These are phyloP conservation scores for Leptographium galeiforme DNA, from an alignment of 2,329 filamentous ascomycete species.

Conservation along the genomic window DNA sequence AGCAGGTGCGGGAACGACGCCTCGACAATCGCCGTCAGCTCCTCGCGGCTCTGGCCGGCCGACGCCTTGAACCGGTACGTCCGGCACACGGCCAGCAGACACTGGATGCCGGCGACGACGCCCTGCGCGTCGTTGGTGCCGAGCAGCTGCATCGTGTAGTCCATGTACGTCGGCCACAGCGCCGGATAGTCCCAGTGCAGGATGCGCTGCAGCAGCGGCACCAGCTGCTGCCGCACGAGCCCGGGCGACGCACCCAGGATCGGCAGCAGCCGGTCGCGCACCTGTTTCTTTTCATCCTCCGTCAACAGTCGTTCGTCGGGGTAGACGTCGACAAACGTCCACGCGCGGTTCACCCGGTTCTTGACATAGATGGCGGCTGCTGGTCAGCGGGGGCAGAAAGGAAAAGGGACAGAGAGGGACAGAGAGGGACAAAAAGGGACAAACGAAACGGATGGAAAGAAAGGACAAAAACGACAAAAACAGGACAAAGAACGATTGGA, in stretches of 20 bases:
- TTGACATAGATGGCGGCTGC: slow-evolving; percentile 93
- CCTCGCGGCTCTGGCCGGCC: slow-evolving; percentile 60
- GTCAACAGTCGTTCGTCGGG: slow-evolving; percentile 62
- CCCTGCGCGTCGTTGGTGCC: slow-evolving; percentile 75
- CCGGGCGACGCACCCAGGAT: slow-evolving; percentile 70
- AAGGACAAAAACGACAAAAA: neutral
- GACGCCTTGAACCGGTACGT: slow-evolving; percentile 85
- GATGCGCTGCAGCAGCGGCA: slow-evolving; percentile 90
- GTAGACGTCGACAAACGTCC: slow-evolving; percentile 66
- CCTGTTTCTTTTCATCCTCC: slow-evolving; percentile 77
- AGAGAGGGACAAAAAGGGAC: neutral
- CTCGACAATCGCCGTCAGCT: slow-evolving; percentile 91
- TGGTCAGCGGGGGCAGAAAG: slow-evolving; percentile 8
- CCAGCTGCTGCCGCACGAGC: slow-evolving; percentile 79
- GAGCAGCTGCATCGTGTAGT: slow-evolving; percentile 79
- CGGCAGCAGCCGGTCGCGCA: slow-evolving; percentile 79
- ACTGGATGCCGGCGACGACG: slow-evolving; percentile 88
- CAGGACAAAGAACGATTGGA: neutral
- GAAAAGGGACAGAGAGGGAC: neutral
- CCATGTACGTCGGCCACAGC: slow-evolving; percentile 88
- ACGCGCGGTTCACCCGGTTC: slow-evolving; percentile 88
- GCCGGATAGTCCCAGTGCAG: slow-evolving; percentile 90
- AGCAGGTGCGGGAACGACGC: slow-evolving; percentile 80
- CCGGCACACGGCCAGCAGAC: slow-evolving; percentile 83
- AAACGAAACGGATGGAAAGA: neutral